Evolutionary conservation across 441 rosid genomes (phyloP).

Genomic region (Erodium moschatum): DNA sequence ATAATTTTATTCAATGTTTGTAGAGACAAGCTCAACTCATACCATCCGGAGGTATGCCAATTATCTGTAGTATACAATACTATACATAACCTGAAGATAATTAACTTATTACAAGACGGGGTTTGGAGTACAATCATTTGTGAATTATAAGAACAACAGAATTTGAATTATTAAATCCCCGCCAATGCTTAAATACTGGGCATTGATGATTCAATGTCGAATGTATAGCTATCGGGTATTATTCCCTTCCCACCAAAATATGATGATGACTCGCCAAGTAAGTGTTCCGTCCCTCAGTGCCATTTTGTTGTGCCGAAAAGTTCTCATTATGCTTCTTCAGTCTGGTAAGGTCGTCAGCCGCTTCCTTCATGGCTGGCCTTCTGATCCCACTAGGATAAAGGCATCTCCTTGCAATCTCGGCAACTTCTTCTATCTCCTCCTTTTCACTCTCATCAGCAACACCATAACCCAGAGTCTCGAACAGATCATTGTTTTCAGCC

Average conservation of each 20-base stretch:
- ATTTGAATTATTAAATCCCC: not conserved
- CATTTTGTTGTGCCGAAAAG: not conserved
- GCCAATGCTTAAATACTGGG: not conserved
- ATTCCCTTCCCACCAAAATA: not conserved
- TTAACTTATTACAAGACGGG: not conserved
- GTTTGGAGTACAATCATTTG: not conserved
- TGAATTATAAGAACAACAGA: not conserved
- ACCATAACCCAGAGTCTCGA: conserved; percentile 11
- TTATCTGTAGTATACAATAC: not conserved
- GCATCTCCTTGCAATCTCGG: conserved; percentile 17
- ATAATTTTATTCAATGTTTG: not conserved
- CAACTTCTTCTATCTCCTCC: conserved; percentile 26
- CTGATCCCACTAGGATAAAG: not conserved
- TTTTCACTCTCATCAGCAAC: conserved; percentile 16
- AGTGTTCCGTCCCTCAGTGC: not conserved
- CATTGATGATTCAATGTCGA: not conserved
- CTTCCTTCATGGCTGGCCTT: conserved; percentile 11
- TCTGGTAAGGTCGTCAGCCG: not conserved
- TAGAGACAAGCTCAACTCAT: not conserved
- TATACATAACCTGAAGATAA: not conserved
- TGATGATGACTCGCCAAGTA: not conserved
- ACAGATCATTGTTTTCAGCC: conserved; percentile 12
- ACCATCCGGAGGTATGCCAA: not conserved
- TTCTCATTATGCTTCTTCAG: not conserved
- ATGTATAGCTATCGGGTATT: not conserved